phyloP scores from a whole-genome alignment of 2,329 filamentous ascomycete species.

The Pseudopithomyces chartarum region DNA sequence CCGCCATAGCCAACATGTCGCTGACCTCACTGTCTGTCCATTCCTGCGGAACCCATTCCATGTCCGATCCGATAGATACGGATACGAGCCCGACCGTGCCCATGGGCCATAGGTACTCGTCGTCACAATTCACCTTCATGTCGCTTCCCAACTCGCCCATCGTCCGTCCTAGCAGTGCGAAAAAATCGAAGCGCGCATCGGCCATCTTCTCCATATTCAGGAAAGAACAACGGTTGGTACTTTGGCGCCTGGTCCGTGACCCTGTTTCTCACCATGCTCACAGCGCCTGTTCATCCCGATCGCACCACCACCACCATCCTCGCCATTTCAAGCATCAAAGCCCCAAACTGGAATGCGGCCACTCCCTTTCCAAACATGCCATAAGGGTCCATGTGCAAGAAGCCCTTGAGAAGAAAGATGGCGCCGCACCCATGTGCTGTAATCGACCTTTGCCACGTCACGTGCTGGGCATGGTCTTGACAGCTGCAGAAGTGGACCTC shows the following conservation, averaged over 20 bases:
- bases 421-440: constrained; percentile 47
- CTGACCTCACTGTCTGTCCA: constrained; percentile 41
- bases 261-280: constrained; percentile 18
- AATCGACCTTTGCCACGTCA: constrained; percentile 46
- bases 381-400: constrained; percentile 42
- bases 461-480: constrained; percentile 46
- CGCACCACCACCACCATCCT: constrained; percentile 27
- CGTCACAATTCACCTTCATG: constrained; percentile 22
- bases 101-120: constrained; percentile 26
- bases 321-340: constrained; percentile 29
- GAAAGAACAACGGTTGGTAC: constrained; percentile 33
- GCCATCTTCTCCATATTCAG: constrained; percentile 41
- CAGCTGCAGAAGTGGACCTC: constrained; percentile 43
- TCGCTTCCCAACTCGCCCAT: constrained; percentile 29
- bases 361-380: constrained; percentile 32
- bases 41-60: constrained; percentile 40
- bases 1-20: constrained; percentile 37
- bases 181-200: constrained; percentile 33
- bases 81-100: constrained; percentile 23
- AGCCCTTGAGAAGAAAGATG: constrained; percentile 35
- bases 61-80: no score
- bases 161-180: constrained; percentile 17
- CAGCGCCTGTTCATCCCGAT: constrained; percentile 32
- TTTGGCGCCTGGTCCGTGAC: not conserved
- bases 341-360: constrained; percentile 37